phyloP scores from a whole-genome alignment of 768 basidiomycete genomes.

The Termitomyces eurrhizus region DNA sequence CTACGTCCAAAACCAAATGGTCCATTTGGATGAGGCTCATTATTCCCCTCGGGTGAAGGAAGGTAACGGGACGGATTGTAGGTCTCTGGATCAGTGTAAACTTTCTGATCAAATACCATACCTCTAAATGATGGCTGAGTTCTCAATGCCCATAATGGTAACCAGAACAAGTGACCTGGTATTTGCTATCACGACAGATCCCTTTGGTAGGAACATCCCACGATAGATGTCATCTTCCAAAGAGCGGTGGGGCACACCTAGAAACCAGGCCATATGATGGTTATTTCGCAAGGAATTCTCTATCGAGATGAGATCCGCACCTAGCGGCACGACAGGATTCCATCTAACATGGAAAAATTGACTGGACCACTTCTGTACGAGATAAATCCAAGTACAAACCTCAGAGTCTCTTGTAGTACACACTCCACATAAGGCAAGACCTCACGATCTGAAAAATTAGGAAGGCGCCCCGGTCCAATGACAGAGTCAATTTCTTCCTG shows the following conservation, averaged over 20 bases:
- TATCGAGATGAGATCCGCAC: neutral
- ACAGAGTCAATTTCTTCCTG: slow-evolving; percentile 28
- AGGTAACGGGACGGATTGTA: slow-evolving; percentile 7
- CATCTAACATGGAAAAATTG: neutral
- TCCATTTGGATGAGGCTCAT: neutral
- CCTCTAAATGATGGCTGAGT: neutral
- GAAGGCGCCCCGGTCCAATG: slow-evolving; percentile 22
- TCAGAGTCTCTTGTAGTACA: slow-evolving; percentile 12
- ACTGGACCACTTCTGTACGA: no score
- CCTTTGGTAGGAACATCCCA: neutral
- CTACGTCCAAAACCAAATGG: slow-evolving; percentile 5
- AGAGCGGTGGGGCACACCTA: slow-evolving; percentile 11
- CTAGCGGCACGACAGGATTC: neutral
- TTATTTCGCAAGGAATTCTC: neutral
- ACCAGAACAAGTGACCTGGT: neutral
- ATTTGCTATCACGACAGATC: slow-evolving; percentile 8
- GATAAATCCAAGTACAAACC: neutral
- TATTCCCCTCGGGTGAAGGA: neutral
- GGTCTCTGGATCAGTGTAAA: slow-evolving; percentile 8
- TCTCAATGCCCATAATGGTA: neutral
- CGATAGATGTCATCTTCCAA: slow-evolving; percentile 6
- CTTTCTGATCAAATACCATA: slow-evolving; percentile 8
- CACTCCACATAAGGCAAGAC: slow-evolving; percentile 19
- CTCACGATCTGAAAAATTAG: slow-evolving; percentile 19
- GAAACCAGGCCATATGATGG: neutral